A percentile compares a stretch with the other conserved stretches of the same genome.
These are phyloP conservation scores for Alternaria postmessia DNA, from an alignment of 2,329 filamentous ascomycete genomes.

Conservation along the genomic window DNA sequence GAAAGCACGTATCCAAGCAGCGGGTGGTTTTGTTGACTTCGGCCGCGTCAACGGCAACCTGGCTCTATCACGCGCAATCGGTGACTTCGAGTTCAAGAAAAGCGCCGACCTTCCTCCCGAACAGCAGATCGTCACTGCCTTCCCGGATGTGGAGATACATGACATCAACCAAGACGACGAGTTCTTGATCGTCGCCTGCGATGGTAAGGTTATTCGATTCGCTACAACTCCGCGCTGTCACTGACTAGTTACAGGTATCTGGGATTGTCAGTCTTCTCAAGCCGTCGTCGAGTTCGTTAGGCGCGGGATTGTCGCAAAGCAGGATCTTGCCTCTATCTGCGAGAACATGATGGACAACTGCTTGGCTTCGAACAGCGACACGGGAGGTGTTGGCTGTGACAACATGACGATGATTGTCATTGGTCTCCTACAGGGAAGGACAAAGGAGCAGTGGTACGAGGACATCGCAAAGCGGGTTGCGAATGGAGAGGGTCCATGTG, in stretches of 20 bases:
- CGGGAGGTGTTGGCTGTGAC: slow-evolving; percentile 96
- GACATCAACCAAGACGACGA: slow-evolving; percentile 93
- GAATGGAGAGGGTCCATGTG: slow-evolving; percentile 96
- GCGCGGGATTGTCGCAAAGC: slow-evolving; percentile 94
- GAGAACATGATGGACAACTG: slow-evolving; percentile 99
- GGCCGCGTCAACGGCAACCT: slow-evolving; percentile 98
- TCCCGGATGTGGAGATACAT: slow-evolving; percentile 91
- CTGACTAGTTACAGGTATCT: slow-evolving; percentile 75
- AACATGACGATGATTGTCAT: slow-evolving; percentile 99
- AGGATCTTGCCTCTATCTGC: slow-evolving; percentile 92
- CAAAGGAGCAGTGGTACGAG: slow-evolving; percentile 98
- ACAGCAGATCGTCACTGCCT: slow-evolving; percentile 97
- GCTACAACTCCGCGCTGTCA: not conserved
- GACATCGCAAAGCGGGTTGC: slow-evolving; percentile 92
- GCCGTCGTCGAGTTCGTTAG: slow-evolving; percentile 96
- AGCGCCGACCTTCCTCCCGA: slow-evolving; percentile 96
- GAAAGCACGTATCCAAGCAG: slow-evolving; percentile 93
- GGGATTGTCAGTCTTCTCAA: slow-evolving; percentile 99
- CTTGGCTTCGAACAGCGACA: slow-evolving; percentile 95
- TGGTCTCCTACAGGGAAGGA: slow-evolving; percentile 87
- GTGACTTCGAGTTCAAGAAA: slow-evolving; percentile 99
- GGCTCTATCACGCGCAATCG: slow-evolving; percentile 93
- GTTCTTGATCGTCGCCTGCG: slow-evolving; percentile 65
- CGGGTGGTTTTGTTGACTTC: slow-evolving; percentile 97
- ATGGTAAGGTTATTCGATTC: slow-evolving; percentile 44